Evolutionary conservation across 495 filamentous ascomycete species (phyloP).

Genomic region (Daldinia childiae): DNA sequence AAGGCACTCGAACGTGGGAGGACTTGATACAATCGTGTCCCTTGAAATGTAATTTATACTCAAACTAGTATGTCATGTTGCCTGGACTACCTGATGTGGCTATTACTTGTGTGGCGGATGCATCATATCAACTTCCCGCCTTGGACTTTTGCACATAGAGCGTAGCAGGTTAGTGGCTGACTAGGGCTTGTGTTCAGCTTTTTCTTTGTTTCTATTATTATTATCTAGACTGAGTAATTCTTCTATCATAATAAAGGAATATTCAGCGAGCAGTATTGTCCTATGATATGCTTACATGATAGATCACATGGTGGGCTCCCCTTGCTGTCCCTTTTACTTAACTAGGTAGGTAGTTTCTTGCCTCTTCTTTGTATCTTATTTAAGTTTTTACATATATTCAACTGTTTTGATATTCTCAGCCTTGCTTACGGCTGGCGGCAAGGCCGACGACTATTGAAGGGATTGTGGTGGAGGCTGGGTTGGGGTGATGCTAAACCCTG

Average conservation of each 20-base stretch:
- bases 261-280: not conserved
- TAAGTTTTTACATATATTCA: not conserved
- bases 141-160: not conserved
- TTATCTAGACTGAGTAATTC: not conserved
- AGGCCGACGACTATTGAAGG: not conserved
- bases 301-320: not conserved
- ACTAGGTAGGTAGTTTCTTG: not conserved
- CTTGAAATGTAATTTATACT: not conserved
- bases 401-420: not conserved
- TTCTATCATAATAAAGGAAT: not conserved
- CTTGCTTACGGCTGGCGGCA: not conserved
- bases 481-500: not conserved
- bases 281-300: not conserved
- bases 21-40: not conserved
- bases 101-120: not conserved
- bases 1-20: not conserved
- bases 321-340: not conserved
- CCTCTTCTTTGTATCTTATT: not conserved
- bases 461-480: not conserved
- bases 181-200: not conserved
- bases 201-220: not conserved
- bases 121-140: not conserved
- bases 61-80: not conserved
- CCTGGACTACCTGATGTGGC: not conserved
- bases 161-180: not conserved